These are phyloP conservation scores for Blastomyces percursus DNA, from an alignment of 2,329 filamentous ascomycete species.

Conservation along the genomic window DNA sequence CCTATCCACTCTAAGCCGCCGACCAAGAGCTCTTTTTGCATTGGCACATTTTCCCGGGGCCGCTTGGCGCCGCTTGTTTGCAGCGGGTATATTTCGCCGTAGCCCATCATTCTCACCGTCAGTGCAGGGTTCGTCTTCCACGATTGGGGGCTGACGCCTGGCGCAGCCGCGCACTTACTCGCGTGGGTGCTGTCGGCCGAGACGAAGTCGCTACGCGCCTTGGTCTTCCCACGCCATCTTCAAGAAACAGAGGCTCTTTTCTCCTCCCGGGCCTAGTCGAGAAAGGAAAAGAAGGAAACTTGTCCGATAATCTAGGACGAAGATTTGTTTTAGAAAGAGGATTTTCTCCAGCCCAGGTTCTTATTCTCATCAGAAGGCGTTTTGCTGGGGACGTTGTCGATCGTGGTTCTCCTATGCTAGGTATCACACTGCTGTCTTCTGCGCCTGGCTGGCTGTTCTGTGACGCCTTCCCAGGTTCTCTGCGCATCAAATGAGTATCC, in stretches of 20 bases:
- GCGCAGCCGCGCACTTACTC: neutral
- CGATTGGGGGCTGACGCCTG: neutral
- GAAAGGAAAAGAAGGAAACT: neutral
- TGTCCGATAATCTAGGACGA: neutral
- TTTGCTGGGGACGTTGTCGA: neutral
- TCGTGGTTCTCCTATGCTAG: neutral
- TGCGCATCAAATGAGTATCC: neutral
- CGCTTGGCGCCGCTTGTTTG: neutral
- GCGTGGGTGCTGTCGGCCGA: neutral
- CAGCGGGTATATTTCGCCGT: neutral
- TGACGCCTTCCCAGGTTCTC: neutral
- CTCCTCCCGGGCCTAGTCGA: neutral
- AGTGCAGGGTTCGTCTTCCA: neutral
- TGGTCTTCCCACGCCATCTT: neutral
- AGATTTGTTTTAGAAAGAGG: neutral
- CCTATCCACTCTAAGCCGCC: neutral
- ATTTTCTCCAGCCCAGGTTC: conserved; percentile 1
- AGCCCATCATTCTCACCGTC: neutral
- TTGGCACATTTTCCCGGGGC: neutral
- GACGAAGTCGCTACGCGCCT: neutral
- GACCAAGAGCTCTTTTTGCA: neutral
- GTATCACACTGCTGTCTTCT: neutral
- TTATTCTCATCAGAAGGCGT: neutral
- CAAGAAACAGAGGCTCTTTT: neutral
- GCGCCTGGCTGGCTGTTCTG: neutral